Evolutionary conservation across 169 alveolate genomes (phyloP).

Genomic region (Plasmodium coatneyi): DNA sequence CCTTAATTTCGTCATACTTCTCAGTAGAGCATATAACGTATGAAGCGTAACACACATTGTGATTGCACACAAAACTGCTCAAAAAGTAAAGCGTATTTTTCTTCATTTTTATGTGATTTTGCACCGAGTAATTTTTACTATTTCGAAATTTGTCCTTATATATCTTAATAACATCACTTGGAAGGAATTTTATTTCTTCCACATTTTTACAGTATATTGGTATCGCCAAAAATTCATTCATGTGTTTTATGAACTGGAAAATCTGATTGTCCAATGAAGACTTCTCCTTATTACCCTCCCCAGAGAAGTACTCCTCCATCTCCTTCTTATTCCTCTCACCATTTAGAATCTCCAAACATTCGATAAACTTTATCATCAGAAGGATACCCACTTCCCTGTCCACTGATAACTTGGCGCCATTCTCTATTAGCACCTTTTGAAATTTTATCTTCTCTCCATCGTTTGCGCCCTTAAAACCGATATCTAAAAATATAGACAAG

Average conservation of each 20-base stretch:
- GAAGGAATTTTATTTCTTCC: constrained; percentile 28
- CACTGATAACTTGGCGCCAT: neutral
- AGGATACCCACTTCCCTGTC: constrained; percentile 35
- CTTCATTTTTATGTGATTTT: constrained; percentile 68
- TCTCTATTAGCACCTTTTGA: constrained; percentile 41
- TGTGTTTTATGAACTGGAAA: neutral
- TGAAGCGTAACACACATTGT: constrained; percentile 31
- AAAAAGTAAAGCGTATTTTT: constrained; percentile 49
- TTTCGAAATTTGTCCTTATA: constrained; percentile 28
- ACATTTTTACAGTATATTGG: constrained; percentile 48
- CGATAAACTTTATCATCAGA: constrained; percentile 51
- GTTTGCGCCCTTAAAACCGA: constrained; percentile 26
- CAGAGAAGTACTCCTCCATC: constrained; percentile 27
- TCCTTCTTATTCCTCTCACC: constrained; percentile 5
- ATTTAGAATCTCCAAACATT: constrained; percentile 56
- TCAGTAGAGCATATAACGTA: constrained; percentile 50
- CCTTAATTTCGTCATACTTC: constrained; percentile 57
- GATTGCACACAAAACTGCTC: constrained; percentile 23
- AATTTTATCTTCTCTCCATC: constrained; percentile 69
- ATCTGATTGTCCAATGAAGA: neutral
- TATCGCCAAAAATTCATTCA: constrained; percentile 51
- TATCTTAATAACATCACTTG: neutral
- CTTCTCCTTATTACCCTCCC: neutral
- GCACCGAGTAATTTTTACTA: constrained; percentile 17
- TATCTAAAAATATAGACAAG: constrained; percentile 43